These are phyloP conservation scores for Glaciozyma martinii DNA, from an alignment of 768 basidiomycete species.

Conservation along the genomic window DNA sequence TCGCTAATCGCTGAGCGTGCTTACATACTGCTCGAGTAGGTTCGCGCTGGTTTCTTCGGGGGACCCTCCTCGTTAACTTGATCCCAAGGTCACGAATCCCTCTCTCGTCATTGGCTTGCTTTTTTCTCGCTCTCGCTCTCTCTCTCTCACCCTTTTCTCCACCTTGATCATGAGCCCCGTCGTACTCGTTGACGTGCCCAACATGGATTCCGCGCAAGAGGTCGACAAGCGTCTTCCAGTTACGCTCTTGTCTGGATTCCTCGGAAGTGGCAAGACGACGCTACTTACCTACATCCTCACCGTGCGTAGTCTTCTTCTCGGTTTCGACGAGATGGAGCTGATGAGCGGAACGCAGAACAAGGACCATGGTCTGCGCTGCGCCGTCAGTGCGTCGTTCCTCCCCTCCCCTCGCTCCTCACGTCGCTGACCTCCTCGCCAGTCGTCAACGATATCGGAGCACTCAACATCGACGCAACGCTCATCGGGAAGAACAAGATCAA, in stretches of 20 bases:
- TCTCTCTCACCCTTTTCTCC: too few relatives aligned
- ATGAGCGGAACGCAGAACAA: not conserved
- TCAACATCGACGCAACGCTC: conserved; percentile 35
- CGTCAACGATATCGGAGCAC: conserved; percentile 39
- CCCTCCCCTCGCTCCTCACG: not conserved
- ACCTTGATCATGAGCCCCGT: too few relatives aligned
- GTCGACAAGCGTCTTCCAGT: conserved; percentile 36
- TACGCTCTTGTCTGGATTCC: conserved; percentile 38
- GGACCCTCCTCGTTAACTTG: too few relatives aligned
- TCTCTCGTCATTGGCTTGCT: too few relatives aligned
- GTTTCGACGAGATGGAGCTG: not conserved
- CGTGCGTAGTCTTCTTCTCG: not conserved
- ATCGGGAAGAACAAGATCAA: conserved; percentile 36
- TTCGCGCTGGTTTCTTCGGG: too few relatives aligned
- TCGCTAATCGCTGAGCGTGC: too few relatives aligned
- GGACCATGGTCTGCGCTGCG: conserved; percentile 35
- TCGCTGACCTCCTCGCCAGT: conserved; percentile 4
- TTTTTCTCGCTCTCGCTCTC: too few relatives aligned
- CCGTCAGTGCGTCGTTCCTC: conserved; percentile 12
- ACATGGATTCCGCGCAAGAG: too few relatives aligned
- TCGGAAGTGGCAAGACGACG: conserved; percentile 39
- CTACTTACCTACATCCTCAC: conserved; percentile 37
- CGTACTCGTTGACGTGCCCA: too few relatives aligned
- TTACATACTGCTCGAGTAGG: too few relatives aligned
- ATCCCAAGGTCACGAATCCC: too few relatives aligned